Evolutionary conservation across 2,329 filamentous ascomycete species (phyloP).

Genomic region (Colletotrichum sansevieriae): DNA sequence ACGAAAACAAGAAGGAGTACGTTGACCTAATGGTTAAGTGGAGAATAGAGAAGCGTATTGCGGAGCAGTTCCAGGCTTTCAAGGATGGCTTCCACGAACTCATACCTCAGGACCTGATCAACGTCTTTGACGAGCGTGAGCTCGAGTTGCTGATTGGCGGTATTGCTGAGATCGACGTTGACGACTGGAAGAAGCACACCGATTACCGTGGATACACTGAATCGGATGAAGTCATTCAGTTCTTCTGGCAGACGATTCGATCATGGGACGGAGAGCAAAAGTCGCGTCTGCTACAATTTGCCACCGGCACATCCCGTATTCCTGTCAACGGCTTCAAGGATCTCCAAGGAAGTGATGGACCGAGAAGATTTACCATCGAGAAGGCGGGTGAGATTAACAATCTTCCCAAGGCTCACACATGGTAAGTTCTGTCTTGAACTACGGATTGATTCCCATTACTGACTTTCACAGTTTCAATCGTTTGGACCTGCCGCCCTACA

Average conservation of each 20-base stretch:
- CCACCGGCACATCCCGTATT: slow-evolving; percentile 96
- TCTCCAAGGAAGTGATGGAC: slow-evolving; percentile 95
- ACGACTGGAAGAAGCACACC: slow-evolving; percentile 99
- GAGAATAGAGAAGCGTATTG: slow-evolving; percentile 98
- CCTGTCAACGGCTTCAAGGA: slow-evolving; percentile 99
- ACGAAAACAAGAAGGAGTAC: slow-evolving; percentile 99
- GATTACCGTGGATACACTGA: slow-evolving; percentile 99
- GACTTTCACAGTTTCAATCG: slow-evolving; percentile 84
- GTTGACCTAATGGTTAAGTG: slow-evolving; percentile 99
- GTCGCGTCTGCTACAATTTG: slow-evolving; percentile 94
- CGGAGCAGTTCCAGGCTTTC: slow-evolving; percentile 98
- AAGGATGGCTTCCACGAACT: slow-evolving; percentile 98
- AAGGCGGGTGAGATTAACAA: slow-evolving; percentile 94
- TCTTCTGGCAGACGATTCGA: slow-evolving; percentile 98
- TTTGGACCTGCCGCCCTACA: slow-evolving; percentile 94
- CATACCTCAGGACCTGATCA: slow-evolving; percentile 95
- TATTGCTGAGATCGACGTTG: slow-evolving; percentile 99
- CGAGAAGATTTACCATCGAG: slow-evolving; percentile 96
- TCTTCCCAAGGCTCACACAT: slow-evolving; percentile 96
- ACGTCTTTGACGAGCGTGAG: slow-evolving; percentile 98
- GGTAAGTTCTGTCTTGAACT: slow-evolving; percentile 69
- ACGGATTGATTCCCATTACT: slow-evolving; percentile 36
- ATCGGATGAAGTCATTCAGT: slow-evolving; percentile 95
- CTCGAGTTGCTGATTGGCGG: slow-evolving; percentile 96
- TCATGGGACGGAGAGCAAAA: slow-evolving; percentile 99